Base-by-base conservation (phyloP, 2,329 filamentous ascomycete species). In the Botryotinia narcissicola region DNA sequence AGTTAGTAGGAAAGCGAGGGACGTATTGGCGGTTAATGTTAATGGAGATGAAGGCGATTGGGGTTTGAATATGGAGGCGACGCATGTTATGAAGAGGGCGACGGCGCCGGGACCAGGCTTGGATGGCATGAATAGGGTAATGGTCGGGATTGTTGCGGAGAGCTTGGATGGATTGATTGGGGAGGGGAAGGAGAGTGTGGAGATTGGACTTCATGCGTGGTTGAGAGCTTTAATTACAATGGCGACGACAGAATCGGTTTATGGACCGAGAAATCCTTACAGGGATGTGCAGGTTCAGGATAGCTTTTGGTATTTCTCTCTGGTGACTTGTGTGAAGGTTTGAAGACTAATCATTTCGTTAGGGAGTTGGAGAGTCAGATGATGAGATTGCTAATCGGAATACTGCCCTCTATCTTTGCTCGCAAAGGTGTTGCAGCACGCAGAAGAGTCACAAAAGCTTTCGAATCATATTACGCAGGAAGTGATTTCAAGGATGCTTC, bases 401-500 rank as follows among this genome's bases (percentile, higher is more conserved):
- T 71, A 18, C 42, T 71, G 9, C 70, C 70, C 1, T 71, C 60
- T 4, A 78, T 79, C 4, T 66, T 72, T 8, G 70, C 70, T 54
- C 70, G 70, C n/a, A 68, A 40, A 25, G 62, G 62, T 48, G 22
- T 68, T 20, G 40, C 48, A 59, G 70, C 70, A 59, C 35, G 61
- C 0, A 37, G 6, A 20, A 71, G 32, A 32, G 25, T 71, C 14
- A 51, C 42, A 9, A 18, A 77, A 14, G 83, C 82, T 62, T 82
- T 84, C 48, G 46, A 80, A 25, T 64, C 78, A 29, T 87, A 87
- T 75, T 84, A 84, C 67, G 75, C 80, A 70, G 78, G 76, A 1
- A 80, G 79, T 1, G 83, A 83, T 0, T 81, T 84, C 5, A 67
- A 83, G n/a, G 75, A 82, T 18, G 83, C 79, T 8, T 85, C 84